Evolutionary conservation across 805 yeast species (phyloP).

Genomic region (Cyberlindnera maclurae): DNA sequence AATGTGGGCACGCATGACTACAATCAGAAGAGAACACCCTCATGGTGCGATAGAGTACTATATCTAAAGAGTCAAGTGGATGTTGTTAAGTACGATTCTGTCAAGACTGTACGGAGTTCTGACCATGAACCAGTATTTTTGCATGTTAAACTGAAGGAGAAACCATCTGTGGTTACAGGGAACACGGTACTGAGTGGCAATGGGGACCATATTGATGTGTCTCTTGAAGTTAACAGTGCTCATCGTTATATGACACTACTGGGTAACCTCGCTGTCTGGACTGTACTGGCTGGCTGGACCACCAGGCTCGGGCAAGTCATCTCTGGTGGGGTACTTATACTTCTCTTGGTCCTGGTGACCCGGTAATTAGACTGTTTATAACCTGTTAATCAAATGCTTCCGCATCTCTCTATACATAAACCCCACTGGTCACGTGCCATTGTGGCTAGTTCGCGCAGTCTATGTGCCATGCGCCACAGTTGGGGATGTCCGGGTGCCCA

Average conservation of each 20-base stretch:
- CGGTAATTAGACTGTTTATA: no score
- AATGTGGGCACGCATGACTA: slow-evolving; percentile 39
- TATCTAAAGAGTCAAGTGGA: slow-evolving; percentile 38
- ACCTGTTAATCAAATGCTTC: no score
- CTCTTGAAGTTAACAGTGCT: background rate
- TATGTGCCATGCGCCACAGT: no score
- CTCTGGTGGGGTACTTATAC: background rate
- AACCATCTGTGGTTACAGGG: slow-evolving; percentile 1
- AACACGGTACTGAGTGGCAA: background rate
- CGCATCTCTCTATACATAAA: no score
- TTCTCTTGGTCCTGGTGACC: no score
- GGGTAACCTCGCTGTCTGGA: background rate
- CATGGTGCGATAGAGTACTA: slow-evolving; percentile 88
- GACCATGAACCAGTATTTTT: slow-evolving; percentile 81
- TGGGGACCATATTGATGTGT: background rate
- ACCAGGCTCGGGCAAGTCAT: background rate
- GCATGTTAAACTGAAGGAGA: slow-evolving; percentile 22
- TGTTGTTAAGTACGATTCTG: slow-evolving; percentile 40
- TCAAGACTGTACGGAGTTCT: slow-evolving; percentile 43
- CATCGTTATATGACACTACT: background rate
- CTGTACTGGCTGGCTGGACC: background rate
- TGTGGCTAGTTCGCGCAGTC: no score
- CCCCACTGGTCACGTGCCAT: no score
- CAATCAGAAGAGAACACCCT: slow-evolving; percentile 57
- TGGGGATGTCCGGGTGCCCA: no score